Evolutionary conservation across 805 yeast species (phyloP), one percentile per base, ranked within the genome.

Genomic region (Kazachstania kunashirensis): DNA sequence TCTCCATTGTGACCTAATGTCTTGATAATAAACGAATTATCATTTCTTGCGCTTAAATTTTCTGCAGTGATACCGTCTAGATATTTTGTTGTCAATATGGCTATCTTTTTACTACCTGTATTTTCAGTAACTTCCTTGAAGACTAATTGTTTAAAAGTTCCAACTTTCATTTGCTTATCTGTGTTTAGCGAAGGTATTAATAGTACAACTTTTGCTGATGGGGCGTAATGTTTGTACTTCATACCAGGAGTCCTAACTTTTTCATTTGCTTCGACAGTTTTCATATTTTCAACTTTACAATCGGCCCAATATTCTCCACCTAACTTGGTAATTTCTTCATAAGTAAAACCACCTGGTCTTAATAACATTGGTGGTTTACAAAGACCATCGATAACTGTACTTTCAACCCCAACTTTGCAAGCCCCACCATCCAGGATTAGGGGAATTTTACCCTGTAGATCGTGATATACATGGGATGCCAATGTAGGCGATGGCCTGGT

Each of bases 211-310:
- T 71, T 75, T 0, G 96, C 95, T 2, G 71, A 70, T 3, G 98
- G 98, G 0, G 96, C 83, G 57, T 92, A 92, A 57, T 92, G 98
- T 47, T 83, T 77, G 56, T 92, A 92, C 54, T 92, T 92, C 98
- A 92, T 92, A 0, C 98, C 98, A 0, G 98, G 98, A 0, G 98
- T 92, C 48, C 82, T 71, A 0, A 82, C 94, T 1, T 77, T 70
- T 44, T 84, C 96, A 14, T 77, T 82, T 1, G 60, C 59, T 5
- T 54, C 65, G 3, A 54, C 53, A 5, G 84, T 84, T 2, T 75
- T 73, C 44, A 70, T 71, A 46, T 75, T 79, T 7, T 83, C 86
- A 5, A 82, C 61, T 5, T 73, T 58, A 2, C 84, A 72, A 33
- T 75, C 57, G 6, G 57, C 49, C 96, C 96, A 88, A 10, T 38